Percentiles rank a stretch among this genome's conserved stretches.
Conservation (phyloP, 2,329 filamentous ascomycete genomes). For the Westerdykella aurantiaca region DNA sequence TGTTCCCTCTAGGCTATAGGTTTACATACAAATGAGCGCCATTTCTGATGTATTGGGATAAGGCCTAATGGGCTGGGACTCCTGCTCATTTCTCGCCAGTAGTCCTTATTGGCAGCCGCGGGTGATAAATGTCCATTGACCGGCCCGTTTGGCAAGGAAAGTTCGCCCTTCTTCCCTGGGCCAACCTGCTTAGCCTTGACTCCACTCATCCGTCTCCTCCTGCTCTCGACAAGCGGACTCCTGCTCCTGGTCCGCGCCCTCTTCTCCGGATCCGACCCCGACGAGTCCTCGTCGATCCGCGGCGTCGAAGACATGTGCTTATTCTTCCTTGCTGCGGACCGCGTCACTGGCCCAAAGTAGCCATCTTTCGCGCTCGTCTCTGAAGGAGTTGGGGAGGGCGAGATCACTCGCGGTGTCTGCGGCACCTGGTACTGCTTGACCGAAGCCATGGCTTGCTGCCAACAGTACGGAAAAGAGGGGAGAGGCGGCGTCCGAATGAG, state of each 20-base stretch:
- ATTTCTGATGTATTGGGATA: conserved; percentile 91
- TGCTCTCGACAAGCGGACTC: conserved; percentile 52
- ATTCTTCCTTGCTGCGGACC: conserved; percentile 64
- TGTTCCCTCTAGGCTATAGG: not conserved
- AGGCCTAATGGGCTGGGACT: conserved; percentile 89
- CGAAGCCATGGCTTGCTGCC: conserved; percentile 36
- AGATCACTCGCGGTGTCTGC: conserved; percentile 79
- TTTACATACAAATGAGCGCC: conserved; percentile 68
- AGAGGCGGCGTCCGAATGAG: conserved; percentile 53
- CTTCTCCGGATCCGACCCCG: conserved; percentile 50
- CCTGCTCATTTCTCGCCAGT: conserved; percentile 81
- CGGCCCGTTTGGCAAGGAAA: conserved; percentile 38
- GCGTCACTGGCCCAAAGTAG: conserved; percentile 69
- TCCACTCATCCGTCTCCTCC: conserved; percentile 47
- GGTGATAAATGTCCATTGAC: conserved; percentile 68
- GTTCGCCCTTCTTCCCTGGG: conserved; percentile 33
- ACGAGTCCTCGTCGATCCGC: conserved; percentile 57
- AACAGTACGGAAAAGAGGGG: conserved; percentile 50
- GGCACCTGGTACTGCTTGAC: conserved; percentile 59
- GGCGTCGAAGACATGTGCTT: conserved; percentile 53
- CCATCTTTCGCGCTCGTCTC: conserved; percentile 48
- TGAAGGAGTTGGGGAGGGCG: conserved; percentile 64
- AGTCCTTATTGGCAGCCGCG: conserved; percentile 59
- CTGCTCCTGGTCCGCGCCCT: conserved; percentile 66
- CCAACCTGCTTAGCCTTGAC: conserved; percentile 46